Base-by-base conservation (phyloP, 768 basidiomycete species). In the Psilocybe cyanescens region DNA sequence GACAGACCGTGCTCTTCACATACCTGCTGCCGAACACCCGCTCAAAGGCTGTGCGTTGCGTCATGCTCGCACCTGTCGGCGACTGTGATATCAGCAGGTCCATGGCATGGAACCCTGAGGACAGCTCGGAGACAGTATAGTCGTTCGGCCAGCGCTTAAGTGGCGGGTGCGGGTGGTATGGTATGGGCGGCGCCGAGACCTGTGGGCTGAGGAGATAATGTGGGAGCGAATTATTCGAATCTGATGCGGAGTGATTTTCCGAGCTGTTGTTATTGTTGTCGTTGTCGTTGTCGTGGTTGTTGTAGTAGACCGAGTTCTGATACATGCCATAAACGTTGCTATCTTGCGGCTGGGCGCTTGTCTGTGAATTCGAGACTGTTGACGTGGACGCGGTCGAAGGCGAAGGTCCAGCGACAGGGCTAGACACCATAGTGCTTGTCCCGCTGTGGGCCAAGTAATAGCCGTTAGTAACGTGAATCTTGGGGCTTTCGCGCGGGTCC, bases 131-230 rank as follows among this genome's bases (percentile, higher is more conserved):
- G 19, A 91, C 89, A 8, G 85, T 86, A 70, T 88, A 89, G 73
- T 90, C 89, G 67, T 90, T 89, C 37, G 89, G 89, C 89, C 89
- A 91, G 12, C 87, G 84, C 68, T 89, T 90, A 30, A 88, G 75
- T 2, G 87, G 86, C 2, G 87, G 85, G 64, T 87, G 86, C 0
- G 86, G 81, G 65, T 84, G 84, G 57, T 83, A 82, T 2, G 86
- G 79, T 49, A 81, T 78, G 28, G 77, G 65, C 0, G 72, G 57
- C 8, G 71, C 59, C 4, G 71, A 47, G 3, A 70, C 65, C 11
- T 67, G 68, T 33, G 75, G 72, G n/a, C 66, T 58, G 30, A 71
- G 61, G 31, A 74, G 65, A 57, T 73, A 72, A 8, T 69, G 71
- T 12, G 71, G 71, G 45, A 68, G 68, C 2, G 58, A 59, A 50